phyloP scores from a whole-genome alignment of 2,329 filamentous ascomycete genomes.

The Colletotrichum shisoi region DNA sequence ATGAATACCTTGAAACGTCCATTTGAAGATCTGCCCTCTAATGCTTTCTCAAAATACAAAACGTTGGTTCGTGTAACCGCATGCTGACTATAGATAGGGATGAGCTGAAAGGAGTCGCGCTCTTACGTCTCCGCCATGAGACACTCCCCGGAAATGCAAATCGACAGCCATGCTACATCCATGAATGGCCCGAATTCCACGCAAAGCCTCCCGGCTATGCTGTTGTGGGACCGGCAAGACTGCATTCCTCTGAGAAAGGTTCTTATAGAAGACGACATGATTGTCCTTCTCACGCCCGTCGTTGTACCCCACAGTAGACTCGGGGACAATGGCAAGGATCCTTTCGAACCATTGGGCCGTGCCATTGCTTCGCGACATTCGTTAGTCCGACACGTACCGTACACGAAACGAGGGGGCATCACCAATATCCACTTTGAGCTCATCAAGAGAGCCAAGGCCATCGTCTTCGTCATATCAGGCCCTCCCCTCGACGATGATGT shows the following conservation, averaged over 20 bases:
- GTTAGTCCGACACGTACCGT: constrained; percentile 75
- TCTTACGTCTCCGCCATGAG: constrained; percentile 23
- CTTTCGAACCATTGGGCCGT: constrained; percentile 75
- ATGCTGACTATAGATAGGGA: constrained; percentile 24
- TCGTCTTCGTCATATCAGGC: constrained; percentile 68
- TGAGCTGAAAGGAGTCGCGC: constrained; percentile 14
- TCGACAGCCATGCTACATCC: constrained; percentile 21
- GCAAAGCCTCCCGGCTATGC: constrained; percentile 39
- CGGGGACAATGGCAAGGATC: constrained; percentile 62
- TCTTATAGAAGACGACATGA: constrained; percentile 59
- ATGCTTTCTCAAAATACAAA: constrained; percentile 5
- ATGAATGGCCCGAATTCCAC: constrained; percentile 8
- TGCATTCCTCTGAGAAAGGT: constrained; percentile 58
- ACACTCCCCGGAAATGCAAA: constrained; percentile 32
- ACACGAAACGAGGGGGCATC: constrained; percentile 69
- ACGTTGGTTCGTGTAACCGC: background rate
- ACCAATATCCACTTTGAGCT: constrained; percentile 70
- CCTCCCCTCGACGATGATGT: constrained; percentile 56
- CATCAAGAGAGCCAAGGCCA: constrained; percentile 64
- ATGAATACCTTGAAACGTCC: background rate
- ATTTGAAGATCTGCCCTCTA: too few relatives aligned
- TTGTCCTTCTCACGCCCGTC: constrained; percentile 69
- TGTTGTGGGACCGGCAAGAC: constrained; percentile 55
- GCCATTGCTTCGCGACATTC: constrained; percentile 67
- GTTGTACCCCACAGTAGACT: constrained; percentile 57